Conservation (phyloP, 73 alveolate genomes). For the Effrenium voratum region DNA sequence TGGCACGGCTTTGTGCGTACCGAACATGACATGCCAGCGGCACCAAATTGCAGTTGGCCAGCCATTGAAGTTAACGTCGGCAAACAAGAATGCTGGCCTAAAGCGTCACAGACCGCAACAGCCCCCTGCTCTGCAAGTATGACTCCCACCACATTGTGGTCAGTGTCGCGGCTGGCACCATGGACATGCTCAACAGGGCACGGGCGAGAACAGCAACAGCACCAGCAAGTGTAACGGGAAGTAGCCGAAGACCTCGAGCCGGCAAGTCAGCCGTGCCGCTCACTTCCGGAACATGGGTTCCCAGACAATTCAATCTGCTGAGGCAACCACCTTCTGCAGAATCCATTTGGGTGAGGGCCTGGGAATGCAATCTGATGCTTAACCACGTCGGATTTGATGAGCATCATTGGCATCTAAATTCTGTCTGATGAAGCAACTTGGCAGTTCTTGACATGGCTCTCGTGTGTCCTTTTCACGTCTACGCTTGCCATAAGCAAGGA, state of each 20-base stretch:
- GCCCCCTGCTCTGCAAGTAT: not conserved
- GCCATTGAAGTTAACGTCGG: constrained; percentile 80
- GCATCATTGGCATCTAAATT: no score
- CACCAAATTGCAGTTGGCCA: constrained; percentile 83
- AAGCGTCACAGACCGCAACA: not conserved
- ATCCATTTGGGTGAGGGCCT: constrained; percentile 83
- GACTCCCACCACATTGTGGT: not conserved
- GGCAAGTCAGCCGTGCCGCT: not conserved
- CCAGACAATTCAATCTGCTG: not conserved
- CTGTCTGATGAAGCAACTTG: no score
- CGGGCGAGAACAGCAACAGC: constrained; percentile 56
- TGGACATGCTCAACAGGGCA: not conserved
- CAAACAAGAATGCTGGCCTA: constrained; percentile 64
- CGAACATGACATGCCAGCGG: not conserved
- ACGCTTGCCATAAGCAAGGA: no score
- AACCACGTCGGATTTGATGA: no score
- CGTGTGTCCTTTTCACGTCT: no score
- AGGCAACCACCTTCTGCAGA: constrained; percentile 10
- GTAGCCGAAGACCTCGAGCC: constrained; percentile 50
- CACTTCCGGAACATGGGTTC: not conserved
- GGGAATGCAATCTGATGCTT: no score
- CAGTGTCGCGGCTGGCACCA: not conserved
- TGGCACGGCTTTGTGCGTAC: no score
- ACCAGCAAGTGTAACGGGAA: constrained; percentile 61
- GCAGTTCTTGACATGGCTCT: no score